phyloP scores from a whole-genome alignment of 2,329 filamentous ascomycete species.

The Xylariaceae sp. region DNA sequence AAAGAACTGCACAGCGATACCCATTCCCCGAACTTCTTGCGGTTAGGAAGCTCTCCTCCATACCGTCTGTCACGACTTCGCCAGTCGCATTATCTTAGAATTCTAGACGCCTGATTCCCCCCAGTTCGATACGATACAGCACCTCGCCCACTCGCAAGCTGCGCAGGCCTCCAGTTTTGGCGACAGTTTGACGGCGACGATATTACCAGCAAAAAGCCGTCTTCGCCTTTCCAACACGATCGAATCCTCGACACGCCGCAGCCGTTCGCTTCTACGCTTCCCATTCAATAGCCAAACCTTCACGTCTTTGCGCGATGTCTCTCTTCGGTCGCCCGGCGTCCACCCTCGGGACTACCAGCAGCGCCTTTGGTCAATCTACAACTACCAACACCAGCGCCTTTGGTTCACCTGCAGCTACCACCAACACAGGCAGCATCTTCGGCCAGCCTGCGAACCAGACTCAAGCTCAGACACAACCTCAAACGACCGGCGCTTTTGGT shows the following conservation, averaged over 20 bases:
- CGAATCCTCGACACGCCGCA: not conserved
- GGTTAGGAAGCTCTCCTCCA: not conserved
- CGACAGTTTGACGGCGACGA: slow-evolving; percentile 4
- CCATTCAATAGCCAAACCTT: not conserved
- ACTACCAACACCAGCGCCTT: slow-evolving; percentile 22
- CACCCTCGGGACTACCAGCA: slow-evolving; percentile 24
- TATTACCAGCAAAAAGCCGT: not conserved
- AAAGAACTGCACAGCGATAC: slow-evolving; percentile 1
- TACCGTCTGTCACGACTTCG: not conserved
- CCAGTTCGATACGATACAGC: not conserved
- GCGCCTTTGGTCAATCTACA: slow-evolving; percentile 20
- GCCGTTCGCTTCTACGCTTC: not conserved
- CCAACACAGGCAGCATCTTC: slow-evolving; percentile 35
- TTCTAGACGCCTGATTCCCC: not conserved
- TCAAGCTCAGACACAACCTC: slow-evolving; percentile 29
- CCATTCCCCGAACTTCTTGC: not conserved
- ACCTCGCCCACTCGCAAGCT: not conserved
- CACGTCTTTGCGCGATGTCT: slow-evolving; percentile 22
- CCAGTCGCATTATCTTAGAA: not conserved
- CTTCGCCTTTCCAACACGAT: not conserved
- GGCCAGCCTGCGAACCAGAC: slow-evolving; percentile 39
- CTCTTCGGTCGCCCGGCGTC: slow-evolving; percentile 23
- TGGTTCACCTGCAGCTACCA: slow-evolving; percentile 17
- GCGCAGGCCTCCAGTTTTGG: not conserved
- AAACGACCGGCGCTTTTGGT: slow-evolving; percentile 21